Conservation (phyloP, 257 asterid genomes). For the Lycium ferocissimum region DNA sequence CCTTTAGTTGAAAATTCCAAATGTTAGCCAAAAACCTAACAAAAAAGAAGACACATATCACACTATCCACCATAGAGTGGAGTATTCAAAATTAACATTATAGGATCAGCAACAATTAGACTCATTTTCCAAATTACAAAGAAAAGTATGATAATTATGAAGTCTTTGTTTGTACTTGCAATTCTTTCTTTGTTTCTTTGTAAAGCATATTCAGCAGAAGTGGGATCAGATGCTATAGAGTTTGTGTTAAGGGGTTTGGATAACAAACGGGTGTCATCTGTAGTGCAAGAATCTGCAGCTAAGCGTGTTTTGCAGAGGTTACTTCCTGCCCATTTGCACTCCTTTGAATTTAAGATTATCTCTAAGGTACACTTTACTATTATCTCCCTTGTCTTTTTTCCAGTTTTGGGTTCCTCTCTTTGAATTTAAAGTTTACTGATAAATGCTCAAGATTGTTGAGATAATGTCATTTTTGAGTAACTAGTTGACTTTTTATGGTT, state of each 20-base stretch:
- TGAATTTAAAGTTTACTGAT: neutral
- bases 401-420: conserved; percentile 16
- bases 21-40: conserved; percentile 9
- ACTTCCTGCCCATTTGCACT: conserved; percentile 78
- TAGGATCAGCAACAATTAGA: neutral
- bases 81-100: neutral
- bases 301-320: conserved; percentile 78
- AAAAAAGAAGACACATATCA: conserved; percentile 28
- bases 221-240: conserved; percentile 58
- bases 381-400: neutral
- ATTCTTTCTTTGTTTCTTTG: conserved; percentile 38
- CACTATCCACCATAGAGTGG: neutral
- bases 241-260: conserved; percentile 62
- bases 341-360: conserved; percentile 65
- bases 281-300: conserved; percentile 83
- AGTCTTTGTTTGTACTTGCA: conserved; percentile 33
- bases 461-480: neutral
- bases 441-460: conserved; percentile 18
- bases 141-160: conserved; percentile 33
- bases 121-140: conserved; percentile 35
- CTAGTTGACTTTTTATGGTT: neutral
- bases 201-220: conserved; percentile 43
- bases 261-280: conserved; percentile 52
- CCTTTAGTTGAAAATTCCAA: neutral
- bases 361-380: conserved; percentile 56